Conservation (phyloP, 2,329 filamentous ascomycete genomes). For the Trichophyton equinum region DNA sequence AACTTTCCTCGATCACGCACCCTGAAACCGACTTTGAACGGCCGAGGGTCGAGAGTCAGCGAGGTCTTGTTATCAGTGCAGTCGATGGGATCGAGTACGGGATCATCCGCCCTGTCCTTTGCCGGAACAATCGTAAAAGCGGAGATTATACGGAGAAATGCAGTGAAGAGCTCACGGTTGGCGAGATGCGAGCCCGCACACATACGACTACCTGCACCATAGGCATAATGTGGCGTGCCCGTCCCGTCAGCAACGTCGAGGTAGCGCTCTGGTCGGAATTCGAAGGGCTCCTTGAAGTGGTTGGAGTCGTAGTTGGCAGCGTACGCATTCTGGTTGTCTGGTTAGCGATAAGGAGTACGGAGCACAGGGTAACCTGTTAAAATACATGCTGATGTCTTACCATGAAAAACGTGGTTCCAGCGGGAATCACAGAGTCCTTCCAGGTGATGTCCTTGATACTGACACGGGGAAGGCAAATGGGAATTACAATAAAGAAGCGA, state of each 20-base stretch:
- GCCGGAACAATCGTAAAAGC: conserved; percentile 45
- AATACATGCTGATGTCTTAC: conserved; percentile 20
- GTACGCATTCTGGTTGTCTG: conserved; percentile 50
- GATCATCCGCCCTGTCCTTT: conserved; percentile 35
- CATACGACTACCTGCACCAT: conserved; percentile 52
- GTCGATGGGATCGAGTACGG: conserved; percentile 45
- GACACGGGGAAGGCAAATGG: conserved; percentile 61
- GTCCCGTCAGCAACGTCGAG: conserved; percentile 40
- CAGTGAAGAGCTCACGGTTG: conserved; percentile 51
- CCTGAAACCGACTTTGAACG: conserved; percentile 47
- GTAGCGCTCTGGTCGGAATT: conserved; percentile 60
- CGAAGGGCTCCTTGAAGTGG: conserved; percentile 52
- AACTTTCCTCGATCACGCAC: conserved; percentile 37
- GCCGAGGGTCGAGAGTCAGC: conserved; percentile 49
- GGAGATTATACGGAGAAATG: conserved; percentile 46
- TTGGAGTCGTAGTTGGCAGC: conserved; percentile 58
- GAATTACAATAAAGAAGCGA: conserved; percentile 67
- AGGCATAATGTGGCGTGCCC: conserved; percentile 50
- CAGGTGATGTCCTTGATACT: conserved; percentile 62
- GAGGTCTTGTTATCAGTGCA: conserved; percentile 46
- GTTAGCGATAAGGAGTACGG: not conserved
- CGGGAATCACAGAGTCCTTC: conserved; percentile 54
- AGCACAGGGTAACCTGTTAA: no score
- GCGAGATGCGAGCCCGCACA: conserved; percentile 52
- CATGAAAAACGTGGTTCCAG: conserved; percentile 72